Evolutionary conservation across 192 early-diverging fungal genomes (phyloP), one percentile per base, ranked within the genome.

Genomic region (Geranomyces variabilis): DNA sequence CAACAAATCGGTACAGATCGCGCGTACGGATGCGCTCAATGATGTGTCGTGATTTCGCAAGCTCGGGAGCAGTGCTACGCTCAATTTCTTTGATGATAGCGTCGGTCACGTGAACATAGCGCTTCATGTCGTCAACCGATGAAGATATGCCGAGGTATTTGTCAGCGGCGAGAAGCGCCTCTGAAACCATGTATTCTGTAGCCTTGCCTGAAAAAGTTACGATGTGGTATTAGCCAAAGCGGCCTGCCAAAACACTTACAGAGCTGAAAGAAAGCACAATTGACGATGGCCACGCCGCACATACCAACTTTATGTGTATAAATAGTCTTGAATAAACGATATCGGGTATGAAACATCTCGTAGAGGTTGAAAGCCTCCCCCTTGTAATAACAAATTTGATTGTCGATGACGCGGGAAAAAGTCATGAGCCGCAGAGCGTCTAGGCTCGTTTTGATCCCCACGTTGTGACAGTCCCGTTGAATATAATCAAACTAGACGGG

Each of bases 301-400:
- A 15, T 15, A 53, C 51, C 51, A 34, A 93, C 93, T 57, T 87
- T 81, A 74, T 99, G 97, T 26, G 88, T 93, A 77, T 99, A 99
- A 9, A 98, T 87, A 19, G 41, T 26, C 57, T 72, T 72, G 70
- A 78, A 78, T 17, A 78, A 45, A 15, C 63, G 75, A 33, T 62
- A 78, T 46, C 71, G 49, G 1, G 73, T 71, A 41, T 77, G 75
- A 49, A 77, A 77, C 44, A 77, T 43, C 59, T 77, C 92, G 34
- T 92, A 93, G 10, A 97, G 65, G 53, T 96, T 95, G 73, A 91
- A 92, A 0, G 88, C 89, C 75, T 98, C 96, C 69, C 96, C 95
- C 70, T 91, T 84, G 74, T 90, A 84, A 80, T 90, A 98, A 74
- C 92, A 92, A 13, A 98, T 91, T 78, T 97, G 87, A 67, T 96